Conservation (phyloP, 2,329 filamentous ascomycete species). For the Phaeosphaeria sp. region DNA sequence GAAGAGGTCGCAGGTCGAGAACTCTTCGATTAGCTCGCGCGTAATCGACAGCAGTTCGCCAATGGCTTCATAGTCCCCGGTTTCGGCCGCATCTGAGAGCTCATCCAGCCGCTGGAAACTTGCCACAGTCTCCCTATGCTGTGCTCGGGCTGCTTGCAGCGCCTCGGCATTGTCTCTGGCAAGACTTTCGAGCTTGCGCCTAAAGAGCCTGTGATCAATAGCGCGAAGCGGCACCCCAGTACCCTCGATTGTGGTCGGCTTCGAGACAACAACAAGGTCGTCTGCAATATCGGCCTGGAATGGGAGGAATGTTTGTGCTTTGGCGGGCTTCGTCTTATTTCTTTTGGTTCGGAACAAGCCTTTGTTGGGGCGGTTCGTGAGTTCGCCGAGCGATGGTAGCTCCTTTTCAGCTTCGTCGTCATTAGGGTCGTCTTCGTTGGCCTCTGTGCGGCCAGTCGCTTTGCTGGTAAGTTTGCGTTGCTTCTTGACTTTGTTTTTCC, state of each 20-base stretch:
- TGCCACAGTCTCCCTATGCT: conserved; percentile 48
- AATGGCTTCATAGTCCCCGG: conserved; percentile 57
- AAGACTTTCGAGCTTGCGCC: conserved; percentile 35
- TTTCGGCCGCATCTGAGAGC: conserved; percentile 50
- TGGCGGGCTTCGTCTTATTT: conserved; percentile 18
- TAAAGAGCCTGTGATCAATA: conserved; percentile 38
- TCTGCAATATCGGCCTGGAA: conserved; percentile 20
- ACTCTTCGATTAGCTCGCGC: conserved; percentile 65
- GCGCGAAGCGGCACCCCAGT: conserved; percentile 37
- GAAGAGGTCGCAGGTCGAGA: conserved; percentile 65
- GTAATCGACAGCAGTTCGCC: conserved; percentile 67
- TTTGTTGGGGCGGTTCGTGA: conserved; percentile 31
- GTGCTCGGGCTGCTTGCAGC: conserved; percentile 52
- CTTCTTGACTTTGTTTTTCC: conserved; percentile 35
- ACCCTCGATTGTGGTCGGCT: conserved; percentile 31
- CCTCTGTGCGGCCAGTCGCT: conserved; percentile 25
- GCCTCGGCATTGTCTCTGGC: conserved; percentile 34
- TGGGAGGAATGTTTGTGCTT: conserved; percentile 38
- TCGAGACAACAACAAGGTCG: conserved; percentile 9
- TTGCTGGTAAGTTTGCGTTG: conserved; percentile 34
- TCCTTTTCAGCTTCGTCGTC: conserved; percentile 18
- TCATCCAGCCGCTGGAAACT: conserved; percentile 56
- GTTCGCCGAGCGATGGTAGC: conserved; percentile 23
- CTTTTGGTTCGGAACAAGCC: conserved; percentile 39
- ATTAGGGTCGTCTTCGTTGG: conserved; percentile 25